phyloP scores from a whole-genome alignment of 352 stramenopile species.

The Pythium volutum region DNA sequence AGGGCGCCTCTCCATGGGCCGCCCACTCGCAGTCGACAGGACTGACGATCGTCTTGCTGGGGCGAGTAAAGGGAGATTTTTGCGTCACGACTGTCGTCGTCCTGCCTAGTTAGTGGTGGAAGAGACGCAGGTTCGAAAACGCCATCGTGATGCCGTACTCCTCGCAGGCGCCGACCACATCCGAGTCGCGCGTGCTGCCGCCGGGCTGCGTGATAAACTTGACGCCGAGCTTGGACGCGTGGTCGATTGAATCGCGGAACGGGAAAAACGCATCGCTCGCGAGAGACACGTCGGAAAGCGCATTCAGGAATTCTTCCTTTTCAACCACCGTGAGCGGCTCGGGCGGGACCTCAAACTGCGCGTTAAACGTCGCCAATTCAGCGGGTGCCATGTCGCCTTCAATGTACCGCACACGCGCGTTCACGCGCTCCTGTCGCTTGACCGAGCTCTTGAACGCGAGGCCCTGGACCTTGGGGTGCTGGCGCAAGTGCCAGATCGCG shows the following conservation, averaged over 20 bases:
- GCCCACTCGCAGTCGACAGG: too few relatives aligned
- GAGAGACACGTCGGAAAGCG: constrained; percentile 91
- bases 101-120: constrained; percentile 99
- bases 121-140: constrained; percentile 97
- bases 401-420: constrained; percentile 99
- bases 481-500: constrained; percentile 96
- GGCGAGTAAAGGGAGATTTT: too few relatives aligned
- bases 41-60: too few relatives aligned
- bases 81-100: too few relatives aligned
- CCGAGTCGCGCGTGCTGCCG: constrained; percentile 77
- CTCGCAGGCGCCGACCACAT: constrained; percentile 94
- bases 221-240: constrained; percentile 94
- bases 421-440: constrained; percentile 99
- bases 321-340: constrained; percentile 93
- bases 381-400: constrained; percentile 97
- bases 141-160: constrained; percentile 99
- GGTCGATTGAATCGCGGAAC: constrained; percentile 99
- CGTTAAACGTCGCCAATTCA: constrained; percentile 94
- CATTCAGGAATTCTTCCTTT: constrained; percentile 94
- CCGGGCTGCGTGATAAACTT: constrained; percentile 97
- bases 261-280: constrained; percentile 99
- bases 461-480: constrained; percentile 95
- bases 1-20: too few relatives aligned
- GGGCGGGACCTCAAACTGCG: constrained; percentile 93
- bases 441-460: constrained; percentile 96